Evolutionary conservation across 2,329 filamentous ascomycete species (phyloP), one percentile per base, ranked within the genome.

Genomic region (Dactylellina haptotyla): DNA sequence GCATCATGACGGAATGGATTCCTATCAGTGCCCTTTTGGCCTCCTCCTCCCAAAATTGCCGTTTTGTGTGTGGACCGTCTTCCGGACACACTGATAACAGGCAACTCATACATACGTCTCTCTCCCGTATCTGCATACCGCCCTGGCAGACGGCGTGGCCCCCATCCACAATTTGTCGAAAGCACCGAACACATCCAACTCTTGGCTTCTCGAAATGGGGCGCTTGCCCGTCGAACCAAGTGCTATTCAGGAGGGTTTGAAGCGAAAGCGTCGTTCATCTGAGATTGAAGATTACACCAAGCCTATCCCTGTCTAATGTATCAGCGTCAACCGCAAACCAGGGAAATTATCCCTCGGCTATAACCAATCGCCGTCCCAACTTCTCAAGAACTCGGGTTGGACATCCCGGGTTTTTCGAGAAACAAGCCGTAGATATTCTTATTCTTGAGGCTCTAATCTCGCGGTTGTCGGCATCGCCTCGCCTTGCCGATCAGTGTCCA

Each of bases 51-150:
- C 8, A 39, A 12, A 43, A 28, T 56, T 26, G 51, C 51, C 48
- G 16, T 30, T 18, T 43, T 53, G 26, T 53, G 48, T 50, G 18
- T 25, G 26, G 14, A 26, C 2, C 25, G 5, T 50, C 46, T 18
- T 23, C 16, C 16, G 51, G 25, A 25, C 39, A 25, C 51, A 28
- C n/a, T n/a, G n/a, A n/a, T 34, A 46, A 46, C 32, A 18, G 41
- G 41, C 41, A 23, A 14, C 51, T 20, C 25, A 30, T 18, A 25
- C 9, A 50, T 45, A 20, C 25, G 8, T 41, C 12, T n/a, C 37
- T 39, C 26, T 57, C 37, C 48, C 53, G 53, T 57, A 57, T 57
- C 53, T 57, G 53, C 53, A 57, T 16, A 30, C n/a, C 18, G 53
- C 8, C 32, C 53, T 18, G 41, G 51, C 34, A 25, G 10, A 26